phyloP scores from a whole-genome alignment of 495 filamentous ascomycete genomes.

The Penicillium bovifimosum region DNA sequence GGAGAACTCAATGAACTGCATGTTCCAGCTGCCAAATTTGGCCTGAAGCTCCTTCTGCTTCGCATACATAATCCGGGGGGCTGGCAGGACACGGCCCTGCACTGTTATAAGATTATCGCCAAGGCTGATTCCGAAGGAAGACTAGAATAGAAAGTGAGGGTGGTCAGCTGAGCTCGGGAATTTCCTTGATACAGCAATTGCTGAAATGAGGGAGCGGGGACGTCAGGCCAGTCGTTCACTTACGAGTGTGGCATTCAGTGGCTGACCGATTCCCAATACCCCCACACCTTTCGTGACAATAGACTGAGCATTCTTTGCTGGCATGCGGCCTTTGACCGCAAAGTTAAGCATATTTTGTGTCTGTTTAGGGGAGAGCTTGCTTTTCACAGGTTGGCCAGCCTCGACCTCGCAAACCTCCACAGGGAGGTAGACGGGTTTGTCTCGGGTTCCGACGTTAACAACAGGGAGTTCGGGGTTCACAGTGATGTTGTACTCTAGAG shows the following conservation, averaged over 20 bases:
- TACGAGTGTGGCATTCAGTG: constrained; percentile 26
- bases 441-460: constrained; percentile 61
- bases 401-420: constrained; percentile 60
- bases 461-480: constrained; percentile 48
- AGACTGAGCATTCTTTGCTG: constrained; percentile 58
- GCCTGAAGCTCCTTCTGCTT: constrained; percentile 18
- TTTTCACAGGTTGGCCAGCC: constrained; percentile 57
- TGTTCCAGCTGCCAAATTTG: constrained; percentile 50
- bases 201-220: too few species aligned
- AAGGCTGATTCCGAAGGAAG: constrained; percentile 52
- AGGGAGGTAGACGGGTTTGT: constrained; percentile 59
- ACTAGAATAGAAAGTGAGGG: constrained; percentile 19
- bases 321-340: constrained; percentile 52
- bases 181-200: too few species aligned
- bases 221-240: too few species aligned
- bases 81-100: constrained; percentile 51
- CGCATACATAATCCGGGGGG: constrained; percentile 44
- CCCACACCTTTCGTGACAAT: constrained; percentile 53
- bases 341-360: constrained; percentile 61
- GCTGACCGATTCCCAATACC: constrained; percentile 41
- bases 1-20: constrained; percentile 42
- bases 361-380: constrained; percentile 51
- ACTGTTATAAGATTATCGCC: constrained; percentile 57
- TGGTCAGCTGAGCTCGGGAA: too few species aligned
- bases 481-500: constrained; percentile 40